Percentiles rank a stretch among this genome's conserved stretches.
Evolutionary conservation across 768 basidiomycete species (phyloP).

Genomic region (Cyathus striatus): DNA sequence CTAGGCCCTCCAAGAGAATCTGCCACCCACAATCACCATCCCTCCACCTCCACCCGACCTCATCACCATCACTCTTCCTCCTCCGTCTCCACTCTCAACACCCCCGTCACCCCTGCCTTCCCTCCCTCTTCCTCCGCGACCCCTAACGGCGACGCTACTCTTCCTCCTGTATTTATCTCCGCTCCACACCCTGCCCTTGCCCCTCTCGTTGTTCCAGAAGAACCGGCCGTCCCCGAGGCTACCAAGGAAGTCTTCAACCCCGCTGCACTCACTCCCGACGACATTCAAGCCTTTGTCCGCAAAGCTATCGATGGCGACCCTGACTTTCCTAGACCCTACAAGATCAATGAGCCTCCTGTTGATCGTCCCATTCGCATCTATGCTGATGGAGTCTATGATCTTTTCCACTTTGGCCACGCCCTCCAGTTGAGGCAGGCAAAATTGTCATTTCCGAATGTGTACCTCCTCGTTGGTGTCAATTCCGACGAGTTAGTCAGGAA

Average conservation of each 20-base stretch:
- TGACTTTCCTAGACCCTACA: conserved; percentile 66
- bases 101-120: conserved; percentile 27
- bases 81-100: conserved; percentile 49
- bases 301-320: conserved; percentile 70
- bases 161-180: conserved; percentile 28
- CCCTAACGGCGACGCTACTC: conserved; percentile 12
- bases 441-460: conserved; percentile 83
- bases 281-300: conserved; percentile 74
- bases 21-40: conserved; percentile 2
- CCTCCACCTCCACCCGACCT: conserved; percentile 20
- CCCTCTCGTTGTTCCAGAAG: conserved; percentile 26
- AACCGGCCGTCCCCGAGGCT: conserved; percentile 35
- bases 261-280: conserved; percentile 62
- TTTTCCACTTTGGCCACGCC: conserved; percentile 96
- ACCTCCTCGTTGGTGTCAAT: conserved; percentile 91
- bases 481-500: conserved; percentile 77
- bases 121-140: conserved; percentile 13
- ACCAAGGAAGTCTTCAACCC: conserved; percentile 49
- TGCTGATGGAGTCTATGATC: conserved; percentile 96
- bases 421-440: conserved; percentile 96
- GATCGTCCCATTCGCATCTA: conserved; percentile 85
- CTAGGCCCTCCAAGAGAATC: conserved; percentile 34
- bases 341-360: conserved; percentile 78
- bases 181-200: conserved; percentile 20
- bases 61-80: conserved; percentile 37